phyloP scores from a whole-genome alignment of 495 filamentous ascomycete species.

The Oidiodendron maius region DNA sequence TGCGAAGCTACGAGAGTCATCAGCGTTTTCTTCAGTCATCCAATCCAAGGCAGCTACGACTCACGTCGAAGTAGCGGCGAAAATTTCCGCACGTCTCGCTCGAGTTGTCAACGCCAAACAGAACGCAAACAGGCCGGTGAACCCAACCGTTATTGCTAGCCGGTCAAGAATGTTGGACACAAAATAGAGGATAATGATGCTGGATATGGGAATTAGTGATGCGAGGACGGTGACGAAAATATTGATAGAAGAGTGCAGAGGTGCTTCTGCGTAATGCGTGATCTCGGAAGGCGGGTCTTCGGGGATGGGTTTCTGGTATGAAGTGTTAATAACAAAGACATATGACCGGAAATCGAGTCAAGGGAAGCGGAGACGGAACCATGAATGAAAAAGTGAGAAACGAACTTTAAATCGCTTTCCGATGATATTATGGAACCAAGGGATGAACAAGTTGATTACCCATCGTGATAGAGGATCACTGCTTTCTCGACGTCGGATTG shows the following conservation, averaged over 20 bases:
- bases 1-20: slow-evolving; percentile 14
- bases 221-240: slow-evolving; percentile 23
- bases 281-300: not conserved
- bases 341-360: no score
- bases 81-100: slow-evolving; percentile 27
- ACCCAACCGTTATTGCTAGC: slow-evolving; percentile 25
- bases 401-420: slow-evolving; percentile 7
- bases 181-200: slow-evolving; percentile 28
- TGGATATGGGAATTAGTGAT: slow-evolving; percentile 23
- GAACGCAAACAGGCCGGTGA: slow-evolving; percentile 25
- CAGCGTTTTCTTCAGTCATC: not conserved
- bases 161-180: slow-evolving; percentile 19
- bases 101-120: slow-evolving; percentile 24
- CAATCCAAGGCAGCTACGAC: not conserved
- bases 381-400: no score
- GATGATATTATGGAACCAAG: slow-evolving; percentile 10
- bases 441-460: slow-evolving; percentile 10
- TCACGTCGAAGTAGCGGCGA: slow-evolving; percentile 28
- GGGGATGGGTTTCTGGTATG: not conserved
- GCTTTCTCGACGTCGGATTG: slow-evolving; percentile 3
- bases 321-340: not conserved
- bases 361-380: no score
- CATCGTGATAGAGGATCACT: slow-evolving; percentile 14
- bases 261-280: not conserved
- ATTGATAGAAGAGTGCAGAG: not conserved